phyloP scores from a whole-genome alignment of 768 basidiomycete genomes.

The Pleurotus djamor region DNA sequence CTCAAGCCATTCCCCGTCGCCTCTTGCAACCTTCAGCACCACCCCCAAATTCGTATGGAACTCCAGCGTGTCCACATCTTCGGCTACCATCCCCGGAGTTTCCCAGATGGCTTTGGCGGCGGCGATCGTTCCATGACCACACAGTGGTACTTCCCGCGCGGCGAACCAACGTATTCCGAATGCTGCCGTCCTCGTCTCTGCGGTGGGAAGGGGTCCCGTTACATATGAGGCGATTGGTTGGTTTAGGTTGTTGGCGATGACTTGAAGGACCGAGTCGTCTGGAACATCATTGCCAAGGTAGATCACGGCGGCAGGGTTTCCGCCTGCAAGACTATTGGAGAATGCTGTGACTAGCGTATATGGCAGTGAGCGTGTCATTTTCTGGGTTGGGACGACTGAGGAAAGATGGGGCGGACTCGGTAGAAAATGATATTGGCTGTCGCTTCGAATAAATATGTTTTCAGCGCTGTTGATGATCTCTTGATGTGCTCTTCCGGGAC shows the following conservation, averaged over 20 bases:
- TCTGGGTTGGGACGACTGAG: background rate
- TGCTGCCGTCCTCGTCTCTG: slow-evolving; percentile 19
- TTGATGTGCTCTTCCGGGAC: background rate
- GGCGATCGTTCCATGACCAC: slow-evolving; percentile 43
- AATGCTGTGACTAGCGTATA: slow-evolving; percentile 27
- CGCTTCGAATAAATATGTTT: background rate
- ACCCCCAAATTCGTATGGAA: slow-evolving; percentile 25
- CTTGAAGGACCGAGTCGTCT: slow-evolving; percentile 23
- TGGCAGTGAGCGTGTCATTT: background rate
- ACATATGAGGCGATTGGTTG: slow-evolving; percentile 42
- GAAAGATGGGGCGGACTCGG: background rate
- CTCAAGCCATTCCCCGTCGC: slow-evolving; percentile 29
- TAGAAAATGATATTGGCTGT: background rate
- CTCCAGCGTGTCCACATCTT: slow-evolving; percentile 26
- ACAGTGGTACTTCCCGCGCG: slow-evolving; percentile 25
- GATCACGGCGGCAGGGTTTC: slow-evolving; percentile 4
- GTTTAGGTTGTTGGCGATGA: slow-evolving; percentile 39
- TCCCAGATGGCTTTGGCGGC: slow-evolving; percentile 38
- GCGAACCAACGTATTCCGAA: slow-evolving; percentile 39
- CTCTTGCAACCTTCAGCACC: slow-evolving; percentile 24
- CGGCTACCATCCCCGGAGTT: slow-evolving; percentile 19
- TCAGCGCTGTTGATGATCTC: background rate
- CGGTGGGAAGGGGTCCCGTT: slow-evolving; percentile 19
- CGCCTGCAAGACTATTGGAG: background rate
- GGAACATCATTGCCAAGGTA: slow-evolving; percentile 7